Percentiles rank a stretch among this genome's conserved stretches.
Conservation (phyloP, 2,329 filamentous ascomycete genomes). For the Aspergillus sp. region DNA sequence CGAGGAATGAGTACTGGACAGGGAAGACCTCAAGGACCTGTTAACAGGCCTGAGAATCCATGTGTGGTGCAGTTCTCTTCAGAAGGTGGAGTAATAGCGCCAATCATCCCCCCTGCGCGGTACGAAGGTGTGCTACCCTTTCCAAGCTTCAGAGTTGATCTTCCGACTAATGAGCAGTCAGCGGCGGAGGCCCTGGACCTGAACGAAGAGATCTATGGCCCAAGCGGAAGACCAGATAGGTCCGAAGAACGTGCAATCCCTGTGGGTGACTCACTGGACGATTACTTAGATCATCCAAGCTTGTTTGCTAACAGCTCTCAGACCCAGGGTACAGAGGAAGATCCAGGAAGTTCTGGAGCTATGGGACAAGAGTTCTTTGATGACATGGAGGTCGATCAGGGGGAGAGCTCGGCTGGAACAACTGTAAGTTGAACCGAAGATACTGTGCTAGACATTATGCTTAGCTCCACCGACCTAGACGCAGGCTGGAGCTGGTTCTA, state of each 20-base stretch:
- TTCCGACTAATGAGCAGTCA: background rate
- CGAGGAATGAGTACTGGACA: background rate
- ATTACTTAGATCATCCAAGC: background rate
- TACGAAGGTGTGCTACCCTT: conserved; percentile 17
- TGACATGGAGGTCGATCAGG: too few relatives aligned
- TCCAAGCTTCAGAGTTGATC: background rate
- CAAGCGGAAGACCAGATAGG: background rate
- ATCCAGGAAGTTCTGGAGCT: too few relatives aligned
- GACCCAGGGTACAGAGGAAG: too few relatives aligned
- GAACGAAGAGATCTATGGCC: background rate
- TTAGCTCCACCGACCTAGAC: background rate
- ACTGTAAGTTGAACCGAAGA: background rate
- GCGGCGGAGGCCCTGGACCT: background rate
- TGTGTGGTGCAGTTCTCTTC: conserved; percentile 19
- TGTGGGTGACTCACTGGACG: background rate
- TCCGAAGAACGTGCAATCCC: background rate
- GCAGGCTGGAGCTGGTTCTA: background rate
- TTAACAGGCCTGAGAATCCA: conserved; percentile 6
- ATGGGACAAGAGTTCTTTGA: too few relatives aligned
- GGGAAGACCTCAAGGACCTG: background rate
- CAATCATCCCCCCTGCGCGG: conserved; percentile 21
- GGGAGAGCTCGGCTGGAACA: background rate
- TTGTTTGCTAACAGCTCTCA: background rate
- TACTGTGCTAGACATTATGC: too few relatives aligned
- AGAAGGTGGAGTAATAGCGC: conserved; percentile 17